Base-by-base conservation (phyloP, 805 yeast genomes). In the Priceomyces castillae region DNA sequence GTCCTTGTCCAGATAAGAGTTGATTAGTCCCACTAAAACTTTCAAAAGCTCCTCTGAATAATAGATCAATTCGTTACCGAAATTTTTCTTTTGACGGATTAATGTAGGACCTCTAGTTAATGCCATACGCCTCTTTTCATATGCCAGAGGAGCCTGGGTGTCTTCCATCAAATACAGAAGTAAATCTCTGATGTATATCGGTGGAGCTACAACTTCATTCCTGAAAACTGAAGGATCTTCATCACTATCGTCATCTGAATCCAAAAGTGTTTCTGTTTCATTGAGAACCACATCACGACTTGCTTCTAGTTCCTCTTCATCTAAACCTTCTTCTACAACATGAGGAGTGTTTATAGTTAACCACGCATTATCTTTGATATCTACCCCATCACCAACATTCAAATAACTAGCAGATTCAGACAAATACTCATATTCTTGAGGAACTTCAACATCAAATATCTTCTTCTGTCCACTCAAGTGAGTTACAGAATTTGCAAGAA, bases 141-240 rank as follows among this genome's bases (percentile, higher is more conserved):
- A 79, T 11, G 73, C 80, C 37, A 65, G 71, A 2, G 69, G 61
- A 36, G 73, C 73, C 15, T 69, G 70, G 3, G 69, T 62, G 22
- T 76, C 76, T 0, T 72, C 68, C 9, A 67, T 65, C 14, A 85
- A 67, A 51, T 83, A 85, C 11, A 67, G 62, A 3, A 88, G 54
- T 16, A 90, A 64, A 47, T 89, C 96, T 49, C 85, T 82, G 31
- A 92, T 62, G 53, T 88, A 92, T 1, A 87, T 71, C 0, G 89
- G 90, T 1, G 66, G 60, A 0, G 72, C 56, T 0, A 78, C 67
- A 4, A 58, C 64, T 2, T 60, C 58, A 5, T 58, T 56, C 11
- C 63, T 53, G 1, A 64, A 63, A 3, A 74, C 45, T 0, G 80
- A 63, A 0, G 80, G 77, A 48, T 74, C 80, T 28, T 73, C 78